phyloP scores from a whole-genome alignment of 2,329 filamentous ascomycete species.

The Cryphonectria japonica region DNA sequence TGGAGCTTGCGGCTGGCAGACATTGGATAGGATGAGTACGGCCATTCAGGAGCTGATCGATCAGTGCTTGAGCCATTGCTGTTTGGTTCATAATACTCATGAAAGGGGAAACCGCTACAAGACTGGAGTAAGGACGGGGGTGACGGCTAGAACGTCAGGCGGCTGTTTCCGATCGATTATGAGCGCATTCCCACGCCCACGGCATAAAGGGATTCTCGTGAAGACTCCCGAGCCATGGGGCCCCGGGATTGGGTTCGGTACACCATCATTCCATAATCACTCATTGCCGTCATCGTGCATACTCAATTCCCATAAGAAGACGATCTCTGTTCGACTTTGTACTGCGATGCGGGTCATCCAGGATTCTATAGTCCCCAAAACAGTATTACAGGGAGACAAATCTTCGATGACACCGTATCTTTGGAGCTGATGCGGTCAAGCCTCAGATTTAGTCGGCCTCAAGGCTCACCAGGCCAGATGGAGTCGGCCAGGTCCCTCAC shows the following conservation, averaged over 20 bases:
- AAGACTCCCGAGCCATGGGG: background rate
- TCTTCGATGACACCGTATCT: background rate
- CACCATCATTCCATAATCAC: background rate
- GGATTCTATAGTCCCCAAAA: background rate
- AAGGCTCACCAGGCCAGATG: constrained; percentile 56
- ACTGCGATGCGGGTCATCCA: background rate
- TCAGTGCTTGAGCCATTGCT: background rate
- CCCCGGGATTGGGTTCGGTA: background rate
- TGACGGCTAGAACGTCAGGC: background rate
- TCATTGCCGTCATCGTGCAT: background rate
- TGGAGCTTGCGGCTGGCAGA: background rate
- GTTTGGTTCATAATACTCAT: background rate
- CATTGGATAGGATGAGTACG: background rate
- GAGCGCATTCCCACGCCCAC: background rate
- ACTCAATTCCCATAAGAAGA: background rate
- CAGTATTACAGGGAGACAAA: background rate
- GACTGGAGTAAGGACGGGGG: background rate
- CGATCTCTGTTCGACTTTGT: background rate
- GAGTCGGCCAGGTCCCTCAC: constrained; percentile 68
- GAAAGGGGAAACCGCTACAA: background rate
- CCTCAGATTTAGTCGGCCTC: constrained; percentile 1
- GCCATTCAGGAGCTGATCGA: background rate
- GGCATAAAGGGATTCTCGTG: background rate
- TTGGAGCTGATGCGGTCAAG: background rate
- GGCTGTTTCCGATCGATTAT: background rate